These are phyloP conservation scores for Hymenoscyphus repandus DNA, from an alignment of 2,329 filamentous ascomycete genomes.

Conservation along the genomic window DNA sequence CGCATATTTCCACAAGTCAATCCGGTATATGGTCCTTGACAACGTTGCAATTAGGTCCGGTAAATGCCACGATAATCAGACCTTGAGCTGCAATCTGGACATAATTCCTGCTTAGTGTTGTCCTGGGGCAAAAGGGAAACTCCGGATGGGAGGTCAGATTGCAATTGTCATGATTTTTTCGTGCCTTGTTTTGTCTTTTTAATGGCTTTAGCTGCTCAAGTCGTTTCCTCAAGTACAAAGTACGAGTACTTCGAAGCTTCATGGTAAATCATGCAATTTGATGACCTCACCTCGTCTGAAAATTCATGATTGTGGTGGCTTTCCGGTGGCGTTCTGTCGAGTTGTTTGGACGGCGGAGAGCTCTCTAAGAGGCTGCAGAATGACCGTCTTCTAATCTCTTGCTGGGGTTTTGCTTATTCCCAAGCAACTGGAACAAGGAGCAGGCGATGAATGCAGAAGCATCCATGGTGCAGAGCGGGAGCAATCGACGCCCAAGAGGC, in stretches of 20 bases:
- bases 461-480: slow-evolving; percentile 5
- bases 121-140: too few relatives aligned
- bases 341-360: neutral
- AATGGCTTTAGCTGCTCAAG: neutral
- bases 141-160: too few relatives aligned
- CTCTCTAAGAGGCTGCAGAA: neutral
- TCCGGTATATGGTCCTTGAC: neutral
- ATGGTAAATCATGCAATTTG: neutral
- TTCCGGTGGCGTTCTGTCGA: neutral
- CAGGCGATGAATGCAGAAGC: neutral
- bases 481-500: neutral
- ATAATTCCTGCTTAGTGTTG: too few relatives aligned
- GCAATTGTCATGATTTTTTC: too few relatives aligned
- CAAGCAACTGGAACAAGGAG: slow-evolving; percentile 16
- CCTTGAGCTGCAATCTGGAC: too few relatives aligned
- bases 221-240: neutral
- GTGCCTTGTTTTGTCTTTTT: too few relatives aligned
- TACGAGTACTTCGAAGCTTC: too few relatives aligned
- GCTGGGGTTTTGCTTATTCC: slow-evolving; percentile 18
- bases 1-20: neutral
- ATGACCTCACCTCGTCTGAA: neutral
- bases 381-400: neutral
- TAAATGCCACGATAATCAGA: too few relatives aligned
- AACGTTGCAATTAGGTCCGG: too few relatives aligned
- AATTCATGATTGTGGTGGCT: slow-evolving; percentile 1